Percentiles rank a stretch among this genome's conserved stretches.
Conservation (phyloP, 345 rosid genomes). For the Reutealis trisperma region DNA sequence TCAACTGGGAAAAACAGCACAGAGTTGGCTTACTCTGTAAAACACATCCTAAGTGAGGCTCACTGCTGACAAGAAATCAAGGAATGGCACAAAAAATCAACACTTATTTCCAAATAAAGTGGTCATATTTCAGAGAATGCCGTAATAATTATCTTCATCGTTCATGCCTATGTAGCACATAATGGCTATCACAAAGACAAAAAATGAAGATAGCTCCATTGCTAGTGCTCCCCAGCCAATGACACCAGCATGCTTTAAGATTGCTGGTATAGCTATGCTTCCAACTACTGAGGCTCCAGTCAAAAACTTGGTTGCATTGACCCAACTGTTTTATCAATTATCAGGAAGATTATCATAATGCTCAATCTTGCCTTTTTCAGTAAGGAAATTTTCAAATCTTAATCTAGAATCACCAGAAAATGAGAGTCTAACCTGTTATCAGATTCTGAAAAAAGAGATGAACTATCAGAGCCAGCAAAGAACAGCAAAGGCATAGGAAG, state of each 20-base stretch:
- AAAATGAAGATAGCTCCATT: conserved; percentile 77
- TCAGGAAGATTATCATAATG: neutral
- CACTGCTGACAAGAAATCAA: neutral
- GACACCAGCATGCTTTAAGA: conserved; percentile 85
- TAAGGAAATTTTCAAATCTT: conserved; percentile 6
- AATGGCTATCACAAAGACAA: conserved; percentile 71
- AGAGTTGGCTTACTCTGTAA: neutral
- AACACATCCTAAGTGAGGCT: neutral
- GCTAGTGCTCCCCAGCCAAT: conserved; percentile 95
- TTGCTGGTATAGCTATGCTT: conserved; percentile 90
- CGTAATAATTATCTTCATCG: conserved; percentile 53
- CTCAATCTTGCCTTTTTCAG: neutral
- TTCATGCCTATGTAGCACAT: conserved; percentile 60
- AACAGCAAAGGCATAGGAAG: conserved; percentile 95
- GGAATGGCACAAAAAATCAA: neutral
- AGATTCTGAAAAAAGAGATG: conserved; percentile 64
- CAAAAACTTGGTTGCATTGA: conserved; percentile 84
- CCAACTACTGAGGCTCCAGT: conserved; percentile 90
- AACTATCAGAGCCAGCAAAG: conserved; percentile 73
- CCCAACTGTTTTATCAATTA: conserved; percentile 61
- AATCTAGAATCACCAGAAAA: neutral
- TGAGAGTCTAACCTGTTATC: conserved; percentile 47
- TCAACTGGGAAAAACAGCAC: neutral
- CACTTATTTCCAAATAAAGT: neutral
- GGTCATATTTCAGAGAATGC: conserved; percentile 36